Conservation (phyloP, 2,329 filamentous ascomycete species). For the Colletotrichum graminicola region DNA sequence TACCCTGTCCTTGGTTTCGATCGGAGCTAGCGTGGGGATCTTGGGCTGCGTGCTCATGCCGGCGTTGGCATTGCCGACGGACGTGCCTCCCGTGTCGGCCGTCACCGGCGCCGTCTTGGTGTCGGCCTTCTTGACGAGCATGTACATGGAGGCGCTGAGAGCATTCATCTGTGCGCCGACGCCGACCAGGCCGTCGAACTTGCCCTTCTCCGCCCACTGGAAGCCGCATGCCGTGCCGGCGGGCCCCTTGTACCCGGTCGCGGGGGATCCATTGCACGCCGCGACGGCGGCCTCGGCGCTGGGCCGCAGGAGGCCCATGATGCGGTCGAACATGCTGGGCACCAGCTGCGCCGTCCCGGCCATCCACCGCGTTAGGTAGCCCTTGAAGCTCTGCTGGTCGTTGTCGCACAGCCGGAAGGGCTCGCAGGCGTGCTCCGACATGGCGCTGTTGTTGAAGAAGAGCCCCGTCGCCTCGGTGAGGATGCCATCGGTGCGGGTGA, state of each 20-base stretch:
- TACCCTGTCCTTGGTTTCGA: slow-evolving; percentile 64
- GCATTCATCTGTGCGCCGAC: slow-evolving; percentile 80
- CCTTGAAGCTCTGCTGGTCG: slow-evolving; percentile 83
- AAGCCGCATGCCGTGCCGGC: slow-evolving; percentile 76
- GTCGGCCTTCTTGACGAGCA: slow-evolving; percentile 59
- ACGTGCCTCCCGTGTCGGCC: slow-evolving; percentile 69
- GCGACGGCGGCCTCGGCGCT: slow-evolving; percentile 65
- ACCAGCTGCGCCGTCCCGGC: slow-evolving; percentile 67
- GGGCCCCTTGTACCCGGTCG: slow-evolving; percentile 61
- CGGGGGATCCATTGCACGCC: slow-evolving; percentile 62
- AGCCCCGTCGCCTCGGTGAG: slow-evolving; percentile 61
- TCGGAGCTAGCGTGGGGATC: slow-evolving; percentile 50
- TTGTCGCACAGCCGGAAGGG: slow-evolving; percentile 70
- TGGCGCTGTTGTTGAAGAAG: slow-evolving; percentile 69
- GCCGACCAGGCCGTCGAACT: slow-evolving; percentile 71
- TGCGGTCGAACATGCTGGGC: slow-evolving; percentile 62
- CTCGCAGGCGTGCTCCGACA: slow-evolving; percentile 78
- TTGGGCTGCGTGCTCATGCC: slow-evolving; percentile 50
- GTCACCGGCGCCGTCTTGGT: slow-evolving; percentile 60
- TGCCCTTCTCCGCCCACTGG: slow-evolving; percentile 65
- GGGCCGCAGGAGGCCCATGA: slow-evolving; percentile 64
- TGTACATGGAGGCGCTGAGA: slow-evolving; percentile 72
- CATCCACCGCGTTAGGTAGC: slow-evolving; percentile 78
- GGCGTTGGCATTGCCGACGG: slow-evolving; percentile 62
- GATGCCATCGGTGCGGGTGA: slow-evolving; percentile 70